These are phyloP conservation scores for Orbilia javanica DNA, from an alignment of 2,329 filamentous ascomycete species.

Conservation along the genomic window DNA sequence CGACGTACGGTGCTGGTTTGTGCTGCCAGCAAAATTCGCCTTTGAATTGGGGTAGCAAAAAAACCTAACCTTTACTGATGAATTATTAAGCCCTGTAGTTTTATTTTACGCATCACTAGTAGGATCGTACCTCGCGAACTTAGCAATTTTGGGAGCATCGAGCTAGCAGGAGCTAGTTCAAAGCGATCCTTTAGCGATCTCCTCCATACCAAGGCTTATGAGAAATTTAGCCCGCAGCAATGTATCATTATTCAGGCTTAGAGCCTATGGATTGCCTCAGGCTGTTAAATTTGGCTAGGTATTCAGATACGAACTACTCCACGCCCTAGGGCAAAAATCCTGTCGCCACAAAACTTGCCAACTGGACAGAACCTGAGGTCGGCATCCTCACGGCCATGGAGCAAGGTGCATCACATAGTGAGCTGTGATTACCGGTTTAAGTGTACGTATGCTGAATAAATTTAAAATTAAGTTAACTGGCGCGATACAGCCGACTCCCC, in stretches of 20 bases:
- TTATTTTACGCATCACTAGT: too few species aligned
- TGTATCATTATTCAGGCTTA: too few species aligned
- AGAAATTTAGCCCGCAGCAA: too few species aligned
- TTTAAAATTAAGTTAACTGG: neutral
- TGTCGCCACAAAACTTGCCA: neutral
- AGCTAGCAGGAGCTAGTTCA: too few species aligned
- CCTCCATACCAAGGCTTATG: too few species aligned
- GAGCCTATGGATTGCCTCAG: too few species aligned
- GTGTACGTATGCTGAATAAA: neutral
- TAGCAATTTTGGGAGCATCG: too few species aligned
- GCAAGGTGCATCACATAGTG: neutral
- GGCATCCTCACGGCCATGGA: neutral
- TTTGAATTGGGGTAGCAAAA: neutral
- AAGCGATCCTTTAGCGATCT: too few species aligned
- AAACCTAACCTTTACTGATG: neutral
- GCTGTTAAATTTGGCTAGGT: neutral
- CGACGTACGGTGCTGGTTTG: slow-evolving; percentile 58
- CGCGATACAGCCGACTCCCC: neutral
- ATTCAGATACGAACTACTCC: neutral
- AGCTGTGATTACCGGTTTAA: neutral
- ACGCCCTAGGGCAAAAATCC: neutral
- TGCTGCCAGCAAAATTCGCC: slow-evolving; percentile 61
- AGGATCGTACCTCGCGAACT: too few species aligned
- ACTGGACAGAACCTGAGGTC: neutral
- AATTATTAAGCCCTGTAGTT: too few species aligned